Evolutionary conservation across 2,329 filamentous ascomycete genomes (phyloP).

Genomic region (Fusarium anguioides): DNA sequence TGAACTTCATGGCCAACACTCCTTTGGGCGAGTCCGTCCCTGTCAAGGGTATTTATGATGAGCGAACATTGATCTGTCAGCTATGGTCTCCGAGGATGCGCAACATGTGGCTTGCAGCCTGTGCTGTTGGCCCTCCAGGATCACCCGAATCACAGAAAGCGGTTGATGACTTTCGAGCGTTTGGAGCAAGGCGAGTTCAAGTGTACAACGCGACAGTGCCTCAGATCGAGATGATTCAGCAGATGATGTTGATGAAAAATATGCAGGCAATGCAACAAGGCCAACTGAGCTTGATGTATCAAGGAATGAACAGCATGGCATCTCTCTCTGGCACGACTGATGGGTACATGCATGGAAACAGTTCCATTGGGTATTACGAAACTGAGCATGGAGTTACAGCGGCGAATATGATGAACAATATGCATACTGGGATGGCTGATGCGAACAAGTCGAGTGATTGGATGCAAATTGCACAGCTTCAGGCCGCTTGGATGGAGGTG

Average conservation of each 20-base stretch:
- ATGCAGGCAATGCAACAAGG: conserved; percentile 51
- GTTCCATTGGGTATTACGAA: conserved; percentile 50
- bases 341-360: conserved; percentile 50
- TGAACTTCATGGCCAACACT: conserved; percentile 47
- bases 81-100: conserved; percentile 55
- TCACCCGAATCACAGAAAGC: conserved; percentile 42
- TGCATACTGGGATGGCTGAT: conserved; percentile 47
- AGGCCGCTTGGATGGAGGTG: conserved; percentile 48
- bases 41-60: conserved; percentile 42
- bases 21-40: conserved; percentile 41
- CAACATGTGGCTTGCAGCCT: conserved; percentile 47
- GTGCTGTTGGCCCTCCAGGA: conserved; percentile 42
- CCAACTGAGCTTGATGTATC: conserved; percentile 49
- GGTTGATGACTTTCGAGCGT: conserved; percentile 44
- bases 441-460: conserved; percentile 44
- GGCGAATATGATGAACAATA: conserved; percentile 49
- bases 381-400: conserved; percentile 50
- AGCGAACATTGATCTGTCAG: conserved; percentile 48
- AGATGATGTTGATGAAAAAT: conserved; percentile 47
- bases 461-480: conserved; percentile 44
- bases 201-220: conserved; percentile 48
- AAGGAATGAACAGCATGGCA: conserved; percentile 47
- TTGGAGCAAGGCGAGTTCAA: conserved; percentile 43
- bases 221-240: conserved; percentile 44
- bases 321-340: conserved; percentile 45